Conservation (phyloP, 768 basidiomycete species). For the Cubamyces lactineus region DNA sequence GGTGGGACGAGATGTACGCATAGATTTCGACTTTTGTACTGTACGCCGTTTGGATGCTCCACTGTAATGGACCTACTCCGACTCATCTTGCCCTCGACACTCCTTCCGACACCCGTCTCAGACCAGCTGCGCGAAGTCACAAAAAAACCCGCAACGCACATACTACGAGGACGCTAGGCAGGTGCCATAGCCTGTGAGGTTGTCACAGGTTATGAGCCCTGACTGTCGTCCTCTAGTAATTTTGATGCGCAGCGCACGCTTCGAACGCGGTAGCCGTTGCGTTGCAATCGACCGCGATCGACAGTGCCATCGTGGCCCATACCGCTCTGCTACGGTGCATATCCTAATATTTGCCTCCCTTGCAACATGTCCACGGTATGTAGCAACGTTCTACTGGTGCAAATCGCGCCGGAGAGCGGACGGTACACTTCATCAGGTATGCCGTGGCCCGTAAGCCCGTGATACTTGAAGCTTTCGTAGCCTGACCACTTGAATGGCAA, state of each 20-base stretch:
- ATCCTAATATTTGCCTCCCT: not conserved
- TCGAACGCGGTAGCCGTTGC: not conserved
- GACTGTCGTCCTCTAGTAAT: not conserved
- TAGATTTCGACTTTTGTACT: conserved; percentile 29
- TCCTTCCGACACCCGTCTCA: too few relatives aligned
- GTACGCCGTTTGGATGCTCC: too few relatives aligned
- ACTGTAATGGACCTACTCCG: too few relatives aligned
- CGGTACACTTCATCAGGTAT: too few relatives aligned
- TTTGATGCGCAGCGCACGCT: not conserved
- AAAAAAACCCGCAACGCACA: not conserved
- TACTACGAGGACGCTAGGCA: conserved; percentile 1
- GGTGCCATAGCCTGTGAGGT: conserved; percentile 12
- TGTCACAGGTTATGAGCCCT: conserved; percentile 15
- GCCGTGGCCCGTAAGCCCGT: too few relatives aligned
- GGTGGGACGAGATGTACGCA: conserved; percentile 70
- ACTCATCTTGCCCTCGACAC: too few relatives aligned
- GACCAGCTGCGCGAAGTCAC: not conserved
- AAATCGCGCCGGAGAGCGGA: too few relatives aligned
- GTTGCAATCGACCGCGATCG: not conserved
- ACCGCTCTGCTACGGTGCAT: not conserved
- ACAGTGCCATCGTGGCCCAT: not conserved
- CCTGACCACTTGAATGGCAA: too few relatives aligned
- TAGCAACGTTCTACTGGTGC: too few relatives aligned
- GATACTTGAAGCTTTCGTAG: too few relatives aligned
- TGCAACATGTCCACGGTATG: too few relatives aligned